These are phyloP conservation scores for Rhizophora apiculata DNA, from an alignment of 345 rosid genomes.

Conservation along the genomic window DNA sequence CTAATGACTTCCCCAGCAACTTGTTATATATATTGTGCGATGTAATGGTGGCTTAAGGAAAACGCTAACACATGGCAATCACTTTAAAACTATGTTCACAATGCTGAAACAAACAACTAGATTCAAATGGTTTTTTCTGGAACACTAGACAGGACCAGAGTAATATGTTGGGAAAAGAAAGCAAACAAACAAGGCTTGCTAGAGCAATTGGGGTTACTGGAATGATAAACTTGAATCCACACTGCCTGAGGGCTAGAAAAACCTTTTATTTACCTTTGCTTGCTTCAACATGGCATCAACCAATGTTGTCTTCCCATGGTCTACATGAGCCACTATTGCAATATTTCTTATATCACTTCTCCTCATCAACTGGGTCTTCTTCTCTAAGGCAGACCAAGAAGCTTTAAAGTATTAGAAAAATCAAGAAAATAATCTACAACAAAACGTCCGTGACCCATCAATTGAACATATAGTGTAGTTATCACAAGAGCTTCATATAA, in stretches of 20 bases:
- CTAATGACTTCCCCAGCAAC: too few relatives aligned
- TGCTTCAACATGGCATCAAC: constrained; percentile 97
- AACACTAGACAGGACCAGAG: neutral
- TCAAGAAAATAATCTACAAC: neutral
- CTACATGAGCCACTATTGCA: constrained; percentile 97
- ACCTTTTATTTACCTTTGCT: constrained; percentile 56
- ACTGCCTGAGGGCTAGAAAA: neutral
- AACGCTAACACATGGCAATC: too few relatives aligned
- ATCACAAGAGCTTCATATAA: neutral
- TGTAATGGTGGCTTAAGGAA: too few relatives aligned
- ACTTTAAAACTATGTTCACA: too few relatives aligned
- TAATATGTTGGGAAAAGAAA: neutral
- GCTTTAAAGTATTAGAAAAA: neutral
- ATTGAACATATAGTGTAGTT: neutral
- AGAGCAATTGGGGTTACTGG: neutral
- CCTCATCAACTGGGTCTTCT: constrained; percentile 68
- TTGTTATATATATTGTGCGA: too few relatives aligned
- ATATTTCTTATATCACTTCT: constrained; percentile 80
- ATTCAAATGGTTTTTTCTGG: neutral
- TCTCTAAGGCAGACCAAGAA: constrained; percentile 43
- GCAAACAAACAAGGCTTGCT: neutral
- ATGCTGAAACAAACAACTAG: neutral
- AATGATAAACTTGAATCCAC: neutral
- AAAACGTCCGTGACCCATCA: neutral
- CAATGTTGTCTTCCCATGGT: constrained; percentile 96